Evolutionary conservation across 805 yeast genomes (phyloP), one percentile per base, ranked within the genome.

Genomic region (Pichia deserticola): DNA sequence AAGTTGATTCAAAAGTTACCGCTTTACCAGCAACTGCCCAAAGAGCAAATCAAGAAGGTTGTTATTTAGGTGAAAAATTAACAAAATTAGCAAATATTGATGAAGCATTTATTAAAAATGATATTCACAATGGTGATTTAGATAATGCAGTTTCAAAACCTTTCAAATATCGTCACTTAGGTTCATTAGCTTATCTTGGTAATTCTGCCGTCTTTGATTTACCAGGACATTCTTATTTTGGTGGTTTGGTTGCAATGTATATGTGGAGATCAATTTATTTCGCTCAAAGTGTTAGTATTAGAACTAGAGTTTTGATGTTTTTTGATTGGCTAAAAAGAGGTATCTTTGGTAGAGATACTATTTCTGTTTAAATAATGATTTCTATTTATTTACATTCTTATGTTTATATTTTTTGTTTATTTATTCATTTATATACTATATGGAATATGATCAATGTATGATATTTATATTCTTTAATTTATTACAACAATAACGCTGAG

Each of bases 181-280:
- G 97, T 67, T 81, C 97, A 33, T 75, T 90, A 57, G 97, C 97
- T 36, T 90, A 90, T 74, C 83, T 92, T 65, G 98, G 97, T 59
- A 97, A 92, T 65, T 78, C 83, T 66, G 98, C 98, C 42, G 90
- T 92, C 60, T 97, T 97, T 42, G 97, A 90, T 65, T 73, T 92
- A 60, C 79, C 83, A 32, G 85, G 84, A 56, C 84, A 82, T 63
- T 84, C 88, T 77, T 79, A 84, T 50, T 82, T 84, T 63, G 78
- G 86, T 60, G 79, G 89, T 32, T 72, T 89, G 42, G 90, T 93
- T 53, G 97, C 97, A 40, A 89, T 85, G 76, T 74, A 87, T 67
- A 83, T 90, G 77, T 90, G 98, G 97, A 85, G 95, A 72, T 81
- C 89, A 28, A 96, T 96, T 36, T 92, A 92, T 70, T 80, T 92